Percentiles rank a stretch among this genome's conserved stretches.
Evolutionary conservation across 2,329 filamentous ascomycete genomes (phyloP).

Genomic region (Neonectria punicea): DNA sequence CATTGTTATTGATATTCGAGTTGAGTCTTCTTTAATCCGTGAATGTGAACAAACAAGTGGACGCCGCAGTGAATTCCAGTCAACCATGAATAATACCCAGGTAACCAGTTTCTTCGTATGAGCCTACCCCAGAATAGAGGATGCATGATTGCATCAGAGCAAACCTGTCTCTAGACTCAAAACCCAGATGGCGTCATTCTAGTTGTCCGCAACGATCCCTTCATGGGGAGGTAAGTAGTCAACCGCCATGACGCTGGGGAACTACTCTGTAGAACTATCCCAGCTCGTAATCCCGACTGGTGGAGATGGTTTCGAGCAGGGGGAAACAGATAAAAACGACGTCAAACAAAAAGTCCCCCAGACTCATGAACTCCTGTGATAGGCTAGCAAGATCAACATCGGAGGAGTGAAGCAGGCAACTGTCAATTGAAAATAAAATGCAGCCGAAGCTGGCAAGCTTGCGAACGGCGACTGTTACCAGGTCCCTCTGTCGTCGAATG

Average conservation of each 20-base stretch:
- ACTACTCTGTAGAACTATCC: conserved; percentile 13
- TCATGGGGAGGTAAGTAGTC: background rate
- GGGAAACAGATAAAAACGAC: background rate
- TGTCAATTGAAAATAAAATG: background rate
- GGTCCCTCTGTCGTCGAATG: conserved; percentile 11
- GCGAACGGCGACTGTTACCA: conserved; percentile 3
- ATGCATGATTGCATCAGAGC: background rate
- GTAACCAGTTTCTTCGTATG: no score
- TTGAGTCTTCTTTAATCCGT: background rate
- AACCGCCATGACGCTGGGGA: background rate
- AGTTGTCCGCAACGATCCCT: background rate
- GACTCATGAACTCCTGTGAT: conserved; percentile 3
- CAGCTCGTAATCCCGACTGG: background rate
- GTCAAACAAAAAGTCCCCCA: background rate
- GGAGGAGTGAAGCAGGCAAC: background rate
- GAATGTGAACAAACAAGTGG: no score
- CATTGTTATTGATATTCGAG: background rate
- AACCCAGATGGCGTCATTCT: conserved; percentile 12
- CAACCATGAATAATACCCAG: background rate
- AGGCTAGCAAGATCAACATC: background rate
- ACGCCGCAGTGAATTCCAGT: background rate
- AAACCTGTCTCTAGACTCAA: background rate
- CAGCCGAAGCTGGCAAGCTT: background rate
- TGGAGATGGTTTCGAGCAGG: background rate
- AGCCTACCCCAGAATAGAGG: no score